Evolutionary conservation across 148 eudicot genomes (phyloP).

Genomic region (Selenicereus undatus): DNA sequence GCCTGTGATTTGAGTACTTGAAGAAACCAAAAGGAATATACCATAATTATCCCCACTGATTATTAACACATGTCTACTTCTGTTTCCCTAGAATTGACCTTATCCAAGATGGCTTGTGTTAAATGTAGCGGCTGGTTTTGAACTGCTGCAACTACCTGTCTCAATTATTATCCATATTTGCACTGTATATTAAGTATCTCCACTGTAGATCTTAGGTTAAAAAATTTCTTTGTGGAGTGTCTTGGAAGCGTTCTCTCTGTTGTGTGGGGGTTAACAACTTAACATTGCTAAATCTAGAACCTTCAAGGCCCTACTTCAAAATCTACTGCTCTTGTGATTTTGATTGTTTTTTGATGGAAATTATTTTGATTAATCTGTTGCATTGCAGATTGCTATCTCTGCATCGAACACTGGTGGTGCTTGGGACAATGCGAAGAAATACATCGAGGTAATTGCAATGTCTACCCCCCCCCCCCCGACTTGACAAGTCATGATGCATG

Average conservation of each 20-base stretch:
- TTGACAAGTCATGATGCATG: not conserved
- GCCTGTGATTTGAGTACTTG: too few species aligned
- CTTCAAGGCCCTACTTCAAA: not conserved
- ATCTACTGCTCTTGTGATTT: not conserved
- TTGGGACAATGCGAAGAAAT: slow-evolving; percentile 91
- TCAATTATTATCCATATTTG: not conserved
- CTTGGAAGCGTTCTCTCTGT: not conserved
- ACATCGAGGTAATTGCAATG: slow-evolving; percentile 60
- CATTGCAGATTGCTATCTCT: slow-evolving; percentile 77
- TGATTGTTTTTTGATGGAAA: not conserved
- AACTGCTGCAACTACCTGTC: not conserved
- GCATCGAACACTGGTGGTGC: slow-evolving; percentile 96
- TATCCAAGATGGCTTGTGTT: not conserved
- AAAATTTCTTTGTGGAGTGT: not conserved
- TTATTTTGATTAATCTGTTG: not conserved
- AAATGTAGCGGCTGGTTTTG: not conserved
- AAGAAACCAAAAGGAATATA: too few species aligned
- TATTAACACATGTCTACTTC: not conserved
- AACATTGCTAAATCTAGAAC: not conserved
- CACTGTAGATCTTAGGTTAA: too few species aligned
- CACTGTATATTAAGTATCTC: too few species aligned
- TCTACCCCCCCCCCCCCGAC: not conserved
- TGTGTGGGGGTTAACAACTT: not conserved
- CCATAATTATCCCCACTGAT: too few species aligned
- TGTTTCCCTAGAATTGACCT: not conserved